These are phyloP conservation scores for Anisodus acutangulus DNA, from an alignment of 257 asterid species.

Conservation along the genomic window DNA sequence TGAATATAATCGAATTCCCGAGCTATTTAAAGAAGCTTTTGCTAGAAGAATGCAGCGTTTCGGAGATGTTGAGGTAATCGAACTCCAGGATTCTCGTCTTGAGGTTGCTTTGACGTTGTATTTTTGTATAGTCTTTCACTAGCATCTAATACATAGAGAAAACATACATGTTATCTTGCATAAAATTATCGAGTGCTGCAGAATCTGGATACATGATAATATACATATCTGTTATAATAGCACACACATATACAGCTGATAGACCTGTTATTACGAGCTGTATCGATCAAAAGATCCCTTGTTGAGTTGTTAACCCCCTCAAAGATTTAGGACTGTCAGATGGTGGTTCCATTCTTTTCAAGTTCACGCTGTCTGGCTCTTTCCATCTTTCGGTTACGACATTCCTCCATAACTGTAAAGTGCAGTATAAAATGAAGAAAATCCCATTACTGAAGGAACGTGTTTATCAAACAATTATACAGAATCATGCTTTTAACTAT, in stretches of 20 bases:
- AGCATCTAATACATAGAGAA: background rate
- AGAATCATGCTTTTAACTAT: no score
- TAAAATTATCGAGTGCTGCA: background rate
- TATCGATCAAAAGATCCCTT: background rate
- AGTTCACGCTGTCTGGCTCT: no score
- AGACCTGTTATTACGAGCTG: background rate
- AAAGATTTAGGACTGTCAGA: no score
- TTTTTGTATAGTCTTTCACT: no score
- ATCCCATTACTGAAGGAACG: background rate
- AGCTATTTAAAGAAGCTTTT: conserved; percentile 51
- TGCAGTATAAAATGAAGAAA: background rate
- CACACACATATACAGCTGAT: background rate
- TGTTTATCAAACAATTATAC: background rate
- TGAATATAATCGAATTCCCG: conserved; percentile 24
- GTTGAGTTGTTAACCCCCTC: no score
- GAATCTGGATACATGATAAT: background rate
- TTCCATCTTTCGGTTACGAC: conserved; percentile 94
- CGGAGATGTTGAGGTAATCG: no score
- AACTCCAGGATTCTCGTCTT: no score
- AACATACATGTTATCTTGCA: background rate
- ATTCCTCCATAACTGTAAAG: conserved; percentile 76
- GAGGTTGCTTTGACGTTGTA: no score
- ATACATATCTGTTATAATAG: background rate
- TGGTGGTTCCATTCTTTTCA: no score
- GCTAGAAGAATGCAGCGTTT: conserved; percentile 5